Evolutionary conservation across 2,329 filamentous ascomycete species (phyloP), one percentile per base, ranked within the genome.

Genomic region (Epichloe uncinata): DNA sequence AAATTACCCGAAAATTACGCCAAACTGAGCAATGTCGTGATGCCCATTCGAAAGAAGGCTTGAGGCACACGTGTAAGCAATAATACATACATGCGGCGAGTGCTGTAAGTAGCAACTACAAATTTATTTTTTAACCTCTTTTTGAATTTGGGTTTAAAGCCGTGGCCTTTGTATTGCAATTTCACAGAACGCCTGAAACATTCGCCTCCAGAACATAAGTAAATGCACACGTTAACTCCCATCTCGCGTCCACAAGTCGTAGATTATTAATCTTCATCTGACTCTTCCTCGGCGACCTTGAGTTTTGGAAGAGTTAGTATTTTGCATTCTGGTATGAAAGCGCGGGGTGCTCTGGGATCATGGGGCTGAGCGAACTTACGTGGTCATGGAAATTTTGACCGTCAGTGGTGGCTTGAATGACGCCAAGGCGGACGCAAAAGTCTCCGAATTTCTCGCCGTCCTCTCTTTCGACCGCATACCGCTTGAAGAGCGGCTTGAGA

Each of bases 331-430:
- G 13, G 26, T 4, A 34, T 13, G 13, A 20, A 13, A n/a, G 20
- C 2, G 18, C 36, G 13, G 11, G 15, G 16, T 13, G n/a, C 13
- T n/a, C 13, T 16, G 36, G 13, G 13, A 15, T 33, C 30, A 6
- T 7, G 4, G 1, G 15, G n/a, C 2, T 37, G 16, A 18, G 82
- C 88, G 15, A 20, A 82, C 89, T 87, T 74, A 95, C 90, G 65
- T 91, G 84, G 55, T 95, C 89, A 67, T 98, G 93, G 79, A 98
- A 98, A 65, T 93, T 84, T 62, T 78, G 83, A 52, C 93, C 93
- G 57, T 96, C 89, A 15, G 79, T 95, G 15, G 93, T 98, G 60
- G 83, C 85, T 60, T 87, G 87, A 66, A 98, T 95, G 58, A 94
- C 67, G 41, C 87, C 89, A 20, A 74, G 77, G 37, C 93, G 80